Percentiles rank a stretch among this genome's conserved stretches.
Evolutionary conservation across 768 basidiomycete species (phyloP).

Genomic region (Thelephora aurantiotincta): DNA sequence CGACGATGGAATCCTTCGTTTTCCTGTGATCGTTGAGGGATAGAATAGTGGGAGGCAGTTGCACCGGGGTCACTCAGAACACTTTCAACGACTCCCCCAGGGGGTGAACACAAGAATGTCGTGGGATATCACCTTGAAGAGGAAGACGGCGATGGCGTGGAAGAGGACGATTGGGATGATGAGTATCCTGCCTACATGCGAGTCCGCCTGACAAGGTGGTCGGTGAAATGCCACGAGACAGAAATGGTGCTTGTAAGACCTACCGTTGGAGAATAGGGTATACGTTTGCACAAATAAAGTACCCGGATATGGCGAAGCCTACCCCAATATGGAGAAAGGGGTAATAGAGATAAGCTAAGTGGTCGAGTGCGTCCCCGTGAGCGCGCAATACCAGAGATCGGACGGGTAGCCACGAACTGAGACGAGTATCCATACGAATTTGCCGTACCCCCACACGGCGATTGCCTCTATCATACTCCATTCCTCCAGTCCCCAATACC

Average conservation of each 20-base stretch:
- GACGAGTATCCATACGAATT: constrained; percentile 83
- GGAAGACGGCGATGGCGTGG: constrained; percentile 70
- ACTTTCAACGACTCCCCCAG: constrained; percentile 9
- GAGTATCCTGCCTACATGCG: constrained; percentile 72
- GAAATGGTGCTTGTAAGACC: constrained; percentile 16
- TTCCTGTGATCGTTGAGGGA: constrained; percentile 37
- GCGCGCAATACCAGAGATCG: not conserved
- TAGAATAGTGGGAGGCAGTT: constrained; percentile 87
- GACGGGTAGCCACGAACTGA: constrained; percentile 34
- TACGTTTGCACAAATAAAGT: constrained; percentile 72
- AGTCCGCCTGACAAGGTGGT: constrained; percentile 47
- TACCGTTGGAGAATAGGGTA: constrained; percentile 85
- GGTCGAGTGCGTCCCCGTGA: not conserved
- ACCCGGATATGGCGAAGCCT: constrained; percentile 72
- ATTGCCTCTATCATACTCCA: constrained; percentile 82
- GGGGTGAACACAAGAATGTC: too few species aligned
- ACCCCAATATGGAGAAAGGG: constrained; percentile 67
- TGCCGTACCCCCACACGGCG: constrained; percentile 67
- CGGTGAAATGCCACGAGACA: not conserved
- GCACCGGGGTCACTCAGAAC: constrained; percentile 42
- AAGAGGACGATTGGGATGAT: constrained; percentile 62
- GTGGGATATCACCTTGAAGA: too few species aligned
- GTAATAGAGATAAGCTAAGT: constrained; percentile 70
- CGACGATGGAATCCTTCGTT: constrained; percentile 7
- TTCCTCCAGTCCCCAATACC: constrained; percentile 80